phyloP scores from a whole-genome alignment of 345 rosid species.

The Pelargonium nanum region DNA sequence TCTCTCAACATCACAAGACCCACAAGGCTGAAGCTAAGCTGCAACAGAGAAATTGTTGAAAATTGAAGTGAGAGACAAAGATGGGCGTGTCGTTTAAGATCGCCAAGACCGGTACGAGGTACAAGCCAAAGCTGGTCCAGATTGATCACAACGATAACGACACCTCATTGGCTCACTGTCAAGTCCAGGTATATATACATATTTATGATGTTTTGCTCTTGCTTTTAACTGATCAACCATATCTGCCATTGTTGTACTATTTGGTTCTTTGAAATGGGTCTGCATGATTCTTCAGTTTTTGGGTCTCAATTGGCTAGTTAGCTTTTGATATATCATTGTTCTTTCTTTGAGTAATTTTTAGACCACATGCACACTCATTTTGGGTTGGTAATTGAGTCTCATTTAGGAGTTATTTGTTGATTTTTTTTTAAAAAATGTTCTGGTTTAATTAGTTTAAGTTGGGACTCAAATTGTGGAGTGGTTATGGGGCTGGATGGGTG shows the following conservation, averaged over 20 bases:
- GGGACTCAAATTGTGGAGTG: background rate
- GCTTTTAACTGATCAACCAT: background rate
- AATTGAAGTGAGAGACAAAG: no score
- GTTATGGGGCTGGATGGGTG: no score
- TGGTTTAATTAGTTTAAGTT: background rate
- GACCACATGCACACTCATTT: background rate
- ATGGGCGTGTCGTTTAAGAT: slow-evolving; percentile 25
- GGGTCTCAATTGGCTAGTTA: background rate
- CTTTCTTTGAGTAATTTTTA: background rate
- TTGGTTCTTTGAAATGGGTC: background rate
- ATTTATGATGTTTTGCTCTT: background rate
- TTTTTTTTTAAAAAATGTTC: background rate
- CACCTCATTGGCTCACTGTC: background rate
- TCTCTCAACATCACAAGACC: no score
- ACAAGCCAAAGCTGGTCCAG: slow-evolving; percentile 10
- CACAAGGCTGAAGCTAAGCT: no score
- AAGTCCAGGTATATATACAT: slow-evolving; percentile 1
- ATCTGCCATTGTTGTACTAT: background rate
- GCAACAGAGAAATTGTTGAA: no score
- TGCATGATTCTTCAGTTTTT: no score
- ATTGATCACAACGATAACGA: slow-evolving; percentile 2
- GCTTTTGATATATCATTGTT: background rate
- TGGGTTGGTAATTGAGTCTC: background rate
- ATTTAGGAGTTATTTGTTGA: background rate
- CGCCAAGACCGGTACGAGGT: slow-evolving; percentile 17